A percentile compares a stretch with the other conserved stretches of the same genome.
These are phyloP conservation scores for Panicum virgatum DNA, from an alignment of 202 grass and related monocot species.

Conservation along the genomic window DNA sequence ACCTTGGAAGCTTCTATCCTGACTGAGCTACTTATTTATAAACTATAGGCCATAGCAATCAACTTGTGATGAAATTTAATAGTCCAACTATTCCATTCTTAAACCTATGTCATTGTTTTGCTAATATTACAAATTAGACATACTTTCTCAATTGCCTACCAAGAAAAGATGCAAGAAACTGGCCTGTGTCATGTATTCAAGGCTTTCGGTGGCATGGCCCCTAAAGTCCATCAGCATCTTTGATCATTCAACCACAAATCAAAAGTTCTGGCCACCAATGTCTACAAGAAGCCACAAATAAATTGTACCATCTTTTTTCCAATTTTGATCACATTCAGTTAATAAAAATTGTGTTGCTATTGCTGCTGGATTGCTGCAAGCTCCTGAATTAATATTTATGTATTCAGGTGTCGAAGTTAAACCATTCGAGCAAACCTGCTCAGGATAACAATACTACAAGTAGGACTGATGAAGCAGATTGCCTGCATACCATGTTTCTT, in stretches of 20 bases:
- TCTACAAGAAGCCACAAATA: background rate
- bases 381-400: slow-evolving; percentile 16
- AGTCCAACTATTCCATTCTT: background rate
- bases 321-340: slow-evolving; percentile 4
- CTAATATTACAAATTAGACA: background rate
- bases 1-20: slow-evolving; percentile 1
- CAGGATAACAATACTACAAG: slow-evolving; percentile 84
- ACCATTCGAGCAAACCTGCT: slow-evolving; percentile 85
- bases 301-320: background rate
- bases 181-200: background rate
- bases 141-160: slow-evolving; percentile 10
- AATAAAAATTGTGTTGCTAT: background rate
- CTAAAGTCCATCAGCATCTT: background rate
- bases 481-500: slow-evolving; percentile 86
- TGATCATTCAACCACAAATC: background rate
- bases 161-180: background rate
- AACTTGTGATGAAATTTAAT: background rate
- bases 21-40: background rate
- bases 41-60: slow-evolving; percentile 4
- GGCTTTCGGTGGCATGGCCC: background rate
- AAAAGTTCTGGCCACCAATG: background rate
- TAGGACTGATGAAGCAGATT: slow-evolving; percentile 77
- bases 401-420: slow-evolving; percentile 79
- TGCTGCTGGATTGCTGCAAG: slow-evolving; percentile 5
- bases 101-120: background rate